Conservation (phyloP, 2,329 filamentous ascomycete genomes). For the Dothideomycetidae sp. region DNA sequence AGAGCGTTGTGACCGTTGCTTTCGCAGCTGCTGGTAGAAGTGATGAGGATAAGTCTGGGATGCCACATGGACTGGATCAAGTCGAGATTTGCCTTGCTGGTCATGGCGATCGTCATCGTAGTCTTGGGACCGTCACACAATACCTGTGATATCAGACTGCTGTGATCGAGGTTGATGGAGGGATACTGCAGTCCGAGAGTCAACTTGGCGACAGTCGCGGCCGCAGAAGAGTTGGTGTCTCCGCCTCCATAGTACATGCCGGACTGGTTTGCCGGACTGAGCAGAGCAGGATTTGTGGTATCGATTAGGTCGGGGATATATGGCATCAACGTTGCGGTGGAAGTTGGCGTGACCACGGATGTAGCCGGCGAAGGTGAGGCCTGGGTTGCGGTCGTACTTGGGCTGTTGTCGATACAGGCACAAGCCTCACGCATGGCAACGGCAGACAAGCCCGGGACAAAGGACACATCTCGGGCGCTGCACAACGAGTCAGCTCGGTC, state of each 20-base stretch:
- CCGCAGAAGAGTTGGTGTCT: background rate
- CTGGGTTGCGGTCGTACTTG: too few relatives aligned
- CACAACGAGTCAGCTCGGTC: too few relatives aligned
- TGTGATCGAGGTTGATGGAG: slow-evolving; percentile 11
- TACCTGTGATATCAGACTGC: slow-evolving; percentile 8
- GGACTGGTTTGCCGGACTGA: background rate
- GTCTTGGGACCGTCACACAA: slow-evolving; percentile 5
- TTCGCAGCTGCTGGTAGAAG: slow-evolving; percentile 8
- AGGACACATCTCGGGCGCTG: too few relatives aligned
- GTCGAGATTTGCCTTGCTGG: background rate
- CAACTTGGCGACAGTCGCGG: slow-evolving; percentile 1
- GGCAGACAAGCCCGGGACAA: too few relatives aligned
- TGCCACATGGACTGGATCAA: background rate
- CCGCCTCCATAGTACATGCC: background rate
- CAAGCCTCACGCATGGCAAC: too few relatives aligned
- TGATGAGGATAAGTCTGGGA: slow-evolving; percentile 9
- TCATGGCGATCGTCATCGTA: background rate
- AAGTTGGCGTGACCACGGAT: too few relatives aligned
- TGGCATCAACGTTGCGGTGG: background rate
- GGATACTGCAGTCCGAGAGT: slow-evolving; percentile 9
- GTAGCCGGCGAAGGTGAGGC: too few relatives aligned
- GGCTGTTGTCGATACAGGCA: too few relatives aligned
- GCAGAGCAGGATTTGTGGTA: background rate
- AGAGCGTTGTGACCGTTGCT: slow-evolving; percentile 8
- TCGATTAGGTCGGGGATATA: background rate